Conservation (phyloP, 106 monocot genomes). For the Dendrobium officinale region DNA sequence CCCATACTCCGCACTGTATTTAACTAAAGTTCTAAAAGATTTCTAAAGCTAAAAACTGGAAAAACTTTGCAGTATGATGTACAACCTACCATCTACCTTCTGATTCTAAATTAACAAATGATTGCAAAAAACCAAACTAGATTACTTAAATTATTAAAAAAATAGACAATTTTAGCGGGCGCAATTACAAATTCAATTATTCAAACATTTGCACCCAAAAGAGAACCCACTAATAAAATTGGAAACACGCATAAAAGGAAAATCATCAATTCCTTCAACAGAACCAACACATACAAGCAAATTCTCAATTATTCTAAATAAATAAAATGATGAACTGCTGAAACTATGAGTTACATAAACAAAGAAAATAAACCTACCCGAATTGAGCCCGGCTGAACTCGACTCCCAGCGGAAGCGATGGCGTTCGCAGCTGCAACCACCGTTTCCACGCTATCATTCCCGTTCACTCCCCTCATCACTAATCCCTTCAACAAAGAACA, state of each 20-base stretch:
- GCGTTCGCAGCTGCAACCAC: constrained; percentile 67
- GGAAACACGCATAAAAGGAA: not conserved
- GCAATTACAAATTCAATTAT: not conserved
- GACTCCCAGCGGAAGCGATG: constrained; percentile 37
- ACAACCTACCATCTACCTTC: not conserved
- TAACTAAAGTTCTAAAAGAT: not conserved
- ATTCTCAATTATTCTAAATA: not conserved
- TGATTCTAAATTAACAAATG: not conserved
- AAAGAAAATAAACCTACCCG: constrained; percentile 18
- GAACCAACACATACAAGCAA: not conserved
- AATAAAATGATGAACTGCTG: not conserved
- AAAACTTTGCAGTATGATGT: not conserved
- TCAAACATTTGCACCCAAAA: not conserved
- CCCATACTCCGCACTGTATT: not conserved
- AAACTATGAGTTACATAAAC: too few relatives aligned
- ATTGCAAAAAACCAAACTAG: not conserved
- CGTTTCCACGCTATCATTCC: constrained; percentile 44
- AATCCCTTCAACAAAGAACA: not conserved
- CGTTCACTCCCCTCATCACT: constrained; percentile 34
- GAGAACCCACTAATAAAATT: not conserved
- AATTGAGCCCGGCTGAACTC: constrained; percentile 44
- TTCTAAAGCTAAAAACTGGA: not conserved
- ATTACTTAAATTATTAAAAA: not conserved
- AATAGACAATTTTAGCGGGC: not conserved
- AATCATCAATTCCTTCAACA: not conserved